Evolutionary conservation across 73 alveolate species (phyloP), one percentile per base, ranked within the genome.

Genomic region (Paramecium caudatum): DNA sequence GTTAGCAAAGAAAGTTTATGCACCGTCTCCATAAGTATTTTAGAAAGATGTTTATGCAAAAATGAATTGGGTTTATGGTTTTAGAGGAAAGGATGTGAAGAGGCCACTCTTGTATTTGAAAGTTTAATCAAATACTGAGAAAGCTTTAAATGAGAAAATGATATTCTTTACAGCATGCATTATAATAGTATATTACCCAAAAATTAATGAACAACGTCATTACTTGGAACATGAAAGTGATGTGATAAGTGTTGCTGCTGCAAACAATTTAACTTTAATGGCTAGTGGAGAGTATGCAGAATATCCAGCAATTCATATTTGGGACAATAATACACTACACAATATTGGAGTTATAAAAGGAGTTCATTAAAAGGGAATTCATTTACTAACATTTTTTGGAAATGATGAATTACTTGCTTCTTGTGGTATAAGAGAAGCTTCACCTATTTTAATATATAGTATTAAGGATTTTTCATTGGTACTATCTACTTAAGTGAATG

Each of bases 21-120:
- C 94, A 45, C 50, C 83, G 41, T 45, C 61, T 47, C 85, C 85
- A 23, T 69, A 91, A 39, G 88, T 85, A 32, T 61, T 92, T 39
- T 74, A 74, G 46, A 86, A 86, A 25, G 93, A 86, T 86, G 93
- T 86, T 16, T 62, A 78, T 78, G 84, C 93, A 6, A 93, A 91
- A 45, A 82, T 98, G 55, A 95, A 96, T 68, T 98, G 99, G 99
- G 99, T 97, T 17, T 98, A 96, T 93, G 99, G 99, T 36, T 93
- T 98, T 61, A 93, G 98, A 47, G 94, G 98, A 65, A 94, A 94
- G 15, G 99, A 95, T 78, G 95, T 94, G 0, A 97, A 96, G 91
- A 68, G 97, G 47, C 97, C 99, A 5, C 82, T 95, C 41, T 82
- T 91, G 47, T 93, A 96, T 91, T 90, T 62, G 19, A 33, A 61